These are phyloP conservation scores for Climacium dendroides DNA, from an alignment of 225 moss, liverwort and hornwort genomes.

Conservation along the genomic window DNA sequence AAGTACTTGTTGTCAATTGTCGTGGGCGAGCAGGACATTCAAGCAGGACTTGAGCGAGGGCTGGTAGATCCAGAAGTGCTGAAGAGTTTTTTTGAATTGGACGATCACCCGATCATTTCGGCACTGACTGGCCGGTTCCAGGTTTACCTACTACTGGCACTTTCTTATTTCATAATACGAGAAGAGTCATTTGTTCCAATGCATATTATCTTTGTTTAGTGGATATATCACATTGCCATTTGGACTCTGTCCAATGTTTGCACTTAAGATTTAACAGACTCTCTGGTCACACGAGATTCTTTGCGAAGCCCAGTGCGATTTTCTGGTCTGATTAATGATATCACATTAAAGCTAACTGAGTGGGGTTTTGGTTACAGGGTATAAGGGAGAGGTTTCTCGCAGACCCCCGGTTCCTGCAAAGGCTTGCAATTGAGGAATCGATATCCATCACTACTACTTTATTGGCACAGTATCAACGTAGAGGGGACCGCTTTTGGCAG, in stretches of 20 bases:
- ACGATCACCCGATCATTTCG: conserved; percentile 62
- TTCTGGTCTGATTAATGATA: background rate
- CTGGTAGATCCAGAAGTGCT: conserved; percentile 76
- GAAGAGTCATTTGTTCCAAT: background rate
- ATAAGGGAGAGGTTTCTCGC: conserved; percentile 92
- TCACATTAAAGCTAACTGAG: background rate
- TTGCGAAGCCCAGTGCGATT: background rate
- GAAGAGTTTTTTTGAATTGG: conserved; percentile 83
- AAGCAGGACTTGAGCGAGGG: conserved; percentile 79
- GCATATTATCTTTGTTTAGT: background rate
- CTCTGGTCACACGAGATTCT: background rate
- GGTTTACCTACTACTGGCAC: conserved; percentile 16
- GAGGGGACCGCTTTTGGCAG: conserved; percentile 69
- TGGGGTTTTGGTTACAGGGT: conserved; percentile 35
- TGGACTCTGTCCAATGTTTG: background rate
- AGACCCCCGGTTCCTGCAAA: conserved; percentile 84
- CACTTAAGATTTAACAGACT: background rate
- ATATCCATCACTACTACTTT: conserved; percentile 89
- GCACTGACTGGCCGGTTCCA: conserved; percentile 70
- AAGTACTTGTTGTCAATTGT: background rate
- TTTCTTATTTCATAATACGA: background rate
- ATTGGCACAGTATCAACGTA: conserved; percentile 68
- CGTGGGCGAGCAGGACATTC: conserved; percentile 59
- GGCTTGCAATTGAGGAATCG: conserved; percentile 88
- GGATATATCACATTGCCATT: background rate